Conservation (phyloP, 2,329 filamentous ascomycete genomes). For the Xylariaceae sp. region DNA sequence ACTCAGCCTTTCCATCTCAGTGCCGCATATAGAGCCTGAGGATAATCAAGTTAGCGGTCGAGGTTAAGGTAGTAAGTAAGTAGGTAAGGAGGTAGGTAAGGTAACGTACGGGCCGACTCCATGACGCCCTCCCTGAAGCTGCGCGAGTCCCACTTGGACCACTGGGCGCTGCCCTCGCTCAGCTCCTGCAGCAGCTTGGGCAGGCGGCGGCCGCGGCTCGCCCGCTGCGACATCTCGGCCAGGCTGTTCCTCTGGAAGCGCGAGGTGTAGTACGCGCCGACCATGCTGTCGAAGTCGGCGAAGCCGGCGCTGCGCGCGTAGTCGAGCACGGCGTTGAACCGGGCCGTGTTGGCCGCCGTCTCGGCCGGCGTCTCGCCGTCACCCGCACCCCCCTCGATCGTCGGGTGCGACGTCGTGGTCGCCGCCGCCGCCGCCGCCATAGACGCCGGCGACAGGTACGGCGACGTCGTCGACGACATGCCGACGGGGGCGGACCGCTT, state of each 20-base stretch:
- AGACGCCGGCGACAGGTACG: no score
- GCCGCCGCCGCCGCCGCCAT: no score
- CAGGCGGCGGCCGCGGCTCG: slow-evolving; percentile 4
- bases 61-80: no score
- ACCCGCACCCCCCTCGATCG: no score
- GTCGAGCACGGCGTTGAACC: slow-evolving; percentile 2
- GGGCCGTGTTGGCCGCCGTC: slow-evolving; percentile 1
- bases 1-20: slow-evolving; percentile 1
- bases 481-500: no score
- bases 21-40: not conserved
- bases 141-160: slow-evolving; percentile 5
- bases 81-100: no score
- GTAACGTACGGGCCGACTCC: slow-evolving; percentile 1
- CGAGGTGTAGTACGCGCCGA: slow-evolving; percentile 3
- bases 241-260: slow-evolving; percentile 3
- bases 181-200: slow-evolving; percentile 1
- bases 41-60: not conserved
- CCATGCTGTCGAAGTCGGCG: slow-evolving; percentile 4
- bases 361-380: no score
- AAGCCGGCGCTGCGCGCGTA: slow-evolving; percentile 1
- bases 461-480: no score
- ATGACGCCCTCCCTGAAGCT: slow-evolving; percentile 1
- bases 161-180: slow-evolving; percentile 1
- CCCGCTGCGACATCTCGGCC: slow-evolving; percentile 2
- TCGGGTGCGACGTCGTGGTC: no score